Evolutionary conservation across 164 flowering plant species (phyloP).

Genomic region (Magnolia kwangsiensis): DNA sequence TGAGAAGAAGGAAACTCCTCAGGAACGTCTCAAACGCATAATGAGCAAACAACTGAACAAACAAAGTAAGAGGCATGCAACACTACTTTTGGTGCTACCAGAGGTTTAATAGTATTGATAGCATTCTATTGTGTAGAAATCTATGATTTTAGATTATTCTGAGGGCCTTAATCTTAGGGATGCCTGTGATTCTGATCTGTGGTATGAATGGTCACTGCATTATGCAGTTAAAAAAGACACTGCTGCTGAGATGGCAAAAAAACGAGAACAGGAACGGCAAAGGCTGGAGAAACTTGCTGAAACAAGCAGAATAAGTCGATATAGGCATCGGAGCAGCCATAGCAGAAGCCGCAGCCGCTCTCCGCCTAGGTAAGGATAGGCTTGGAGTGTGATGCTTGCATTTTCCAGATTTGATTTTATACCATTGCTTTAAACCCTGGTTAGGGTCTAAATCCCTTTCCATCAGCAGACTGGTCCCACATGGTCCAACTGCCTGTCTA

Average conservation of each 20-base stretch:
- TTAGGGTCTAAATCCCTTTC: no score
- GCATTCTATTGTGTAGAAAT: neutral
- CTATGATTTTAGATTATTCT: neutral
- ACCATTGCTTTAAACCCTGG: neutral
- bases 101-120: neutral
- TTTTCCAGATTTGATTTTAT: neutral
- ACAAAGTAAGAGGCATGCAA: slow-evolving; percentile 56
- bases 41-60: slow-evolving; percentile 93
- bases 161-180: neutral
- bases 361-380: slow-evolving; percentile 59
- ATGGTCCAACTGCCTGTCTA: no score
- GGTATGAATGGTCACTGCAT: slow-evolving; percentile 1
- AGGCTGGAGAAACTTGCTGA: slow-evolving; percentile 95
- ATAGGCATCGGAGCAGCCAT: slow-evolving; percentile 67
- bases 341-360: slow-evolving; percentile 88
- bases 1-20: slow-evolving; percentile 98
- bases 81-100: neutral
- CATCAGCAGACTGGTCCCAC: no score
- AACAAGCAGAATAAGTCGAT: slow-evolving; percentile 61
- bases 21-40: slow-evolving; percentile 94
- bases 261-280: slow-evolving; percentile 88
- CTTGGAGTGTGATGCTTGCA: neutral
- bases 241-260: slow-evolving; percentile 85
- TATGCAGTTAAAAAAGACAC: slow-evolving; percentile 85
- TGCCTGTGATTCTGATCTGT: neutral